Evolutionary conservation across 169 alveolate genomes (phyloP), one percentile per base, ranked within the genome.

Genomic region (Toxoplasma gondii): DNA sequence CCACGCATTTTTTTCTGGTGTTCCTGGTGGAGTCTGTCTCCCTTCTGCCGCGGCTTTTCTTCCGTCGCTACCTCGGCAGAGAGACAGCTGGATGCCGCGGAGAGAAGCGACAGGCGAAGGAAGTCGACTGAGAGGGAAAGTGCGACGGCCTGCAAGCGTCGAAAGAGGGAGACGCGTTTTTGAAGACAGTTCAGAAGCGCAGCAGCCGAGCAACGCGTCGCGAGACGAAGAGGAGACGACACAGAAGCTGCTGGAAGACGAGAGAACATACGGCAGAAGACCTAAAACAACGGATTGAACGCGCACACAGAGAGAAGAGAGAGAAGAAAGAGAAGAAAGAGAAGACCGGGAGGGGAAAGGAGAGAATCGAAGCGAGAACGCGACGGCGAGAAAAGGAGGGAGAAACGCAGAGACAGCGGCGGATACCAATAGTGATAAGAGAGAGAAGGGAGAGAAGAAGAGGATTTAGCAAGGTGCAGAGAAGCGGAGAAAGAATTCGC

Each of bases 51-150:
- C 70, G 16, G 70, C 70, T 58, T 16, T 24, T 58, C n/a, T 58
- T 58, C 24, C 70, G 70, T 36, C 7, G 44, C 43, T 74, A 74
- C 84, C 43, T 74, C 45, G 38, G 84, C 5, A 74, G 84, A 22
- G 84, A 74, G 84, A n/a, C 45, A 34, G 0, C 45, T 34, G 27
- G 84, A 17, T 0, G 44, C 39, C 10, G 84, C 17, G 19, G 84
- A 74, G 44, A 74, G 84, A 17, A 74, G 84, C 84, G 84, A 34
- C 45, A n/a, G 22, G 41, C 84, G 84, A 7, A 74, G 84, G 31
- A 74, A 44, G 39, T 74, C 84, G 12, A 74, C 24, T 12, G 84
- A 22, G 44, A 74, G 84, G 44, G 84, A 74, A n/a, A 74, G 84
- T 1, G 17, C 84, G 49, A 74, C 43, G 19, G 84, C 43, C 84